Evolutionary conservation across 495 filamentous ascomycete genomes (phyloP).

Genomic region (Filosporella fistucella): DNA sequence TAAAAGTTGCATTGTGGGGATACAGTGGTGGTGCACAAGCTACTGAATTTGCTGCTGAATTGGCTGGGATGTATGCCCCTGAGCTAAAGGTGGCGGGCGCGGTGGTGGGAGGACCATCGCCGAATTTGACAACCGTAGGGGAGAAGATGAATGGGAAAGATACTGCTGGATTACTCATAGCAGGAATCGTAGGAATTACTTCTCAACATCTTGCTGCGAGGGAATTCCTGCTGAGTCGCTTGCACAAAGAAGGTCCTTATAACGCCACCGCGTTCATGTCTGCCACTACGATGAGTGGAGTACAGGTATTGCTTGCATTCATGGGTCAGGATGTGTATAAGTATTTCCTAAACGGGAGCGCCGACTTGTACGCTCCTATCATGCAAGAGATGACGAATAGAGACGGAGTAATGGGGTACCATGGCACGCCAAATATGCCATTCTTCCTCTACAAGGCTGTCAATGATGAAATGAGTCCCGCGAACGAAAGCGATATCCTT

Average conservation of each 20-base stretch:
- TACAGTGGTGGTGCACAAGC: constrained; percentile 54
- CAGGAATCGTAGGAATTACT: background rate
- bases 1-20: constrained; percentile 38
- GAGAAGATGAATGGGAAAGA: constrained; percentile 4
- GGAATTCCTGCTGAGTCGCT: background rate
- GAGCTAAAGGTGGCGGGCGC: constrained; percentile 45
- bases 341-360: constrained; percentile 33
- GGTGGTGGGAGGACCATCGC: constrained; percentile 41
- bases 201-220: background rate
- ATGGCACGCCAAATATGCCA: constrained; percentile 39
- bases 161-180: background rate
- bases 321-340: constrained; percentile 30
- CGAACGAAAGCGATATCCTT: constrained; percentile 37
- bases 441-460: constrained; percentile 47
- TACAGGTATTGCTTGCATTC: constrained; percentile 24
- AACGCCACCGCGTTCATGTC: constrained; percentile 28
- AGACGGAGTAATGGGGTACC: constrained; percentile 33
- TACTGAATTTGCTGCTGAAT: constrained; percentile 45
- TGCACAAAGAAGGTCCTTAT: constrained; percentile 1
- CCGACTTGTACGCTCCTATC: constrained; percentile 20
- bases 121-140: constrained; percentile 23
- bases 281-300: constrained; percentile 20
- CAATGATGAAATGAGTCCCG: constrained; percentile 36
- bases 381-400: constrained; percentile 21
- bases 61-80: constrained; percentile 47